phyloP scores from a whole-genome alignment of 148 eudicot species.

The Vaccinium myrtillus region DNA sequence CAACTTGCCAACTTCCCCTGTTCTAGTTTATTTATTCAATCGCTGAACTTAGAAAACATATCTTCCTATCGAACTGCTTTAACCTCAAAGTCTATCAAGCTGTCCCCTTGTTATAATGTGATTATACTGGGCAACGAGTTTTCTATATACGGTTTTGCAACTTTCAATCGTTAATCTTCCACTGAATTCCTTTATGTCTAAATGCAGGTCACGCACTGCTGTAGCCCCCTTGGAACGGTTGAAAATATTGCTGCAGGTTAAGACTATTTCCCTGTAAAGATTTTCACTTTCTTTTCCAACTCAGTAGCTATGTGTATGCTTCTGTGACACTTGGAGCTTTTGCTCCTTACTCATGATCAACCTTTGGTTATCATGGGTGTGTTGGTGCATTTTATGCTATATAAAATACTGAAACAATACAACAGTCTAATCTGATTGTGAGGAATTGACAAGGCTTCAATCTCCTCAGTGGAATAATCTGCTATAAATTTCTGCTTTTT shows the following conservation, averaged over 20 bases:
- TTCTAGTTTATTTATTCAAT: neutral
- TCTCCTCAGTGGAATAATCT: neutral
- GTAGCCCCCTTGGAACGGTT: constrained; percentile 78
- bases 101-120: neutral
- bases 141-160: neutral
- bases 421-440: neutral
- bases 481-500: neutral
- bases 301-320: neutral
- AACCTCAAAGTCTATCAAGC: too few species aligned
- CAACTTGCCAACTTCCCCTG: neutral
- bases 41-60: neutral
- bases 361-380: neutral
- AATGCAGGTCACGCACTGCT: constrained; percentile 75
- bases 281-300: neutral
- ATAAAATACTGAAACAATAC: neutral
- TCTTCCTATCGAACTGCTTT: neutral
- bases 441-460: neutral
- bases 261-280: neutral
- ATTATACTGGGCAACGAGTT: neutral
- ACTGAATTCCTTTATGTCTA: neutral
- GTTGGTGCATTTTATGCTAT: neutral
- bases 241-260: constrained; percentile 75
- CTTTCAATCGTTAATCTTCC: neutral
- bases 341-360: neutral
- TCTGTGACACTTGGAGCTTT: neutral